These are phyloP conservation scores for Botrytis tulipae DNA, from an alignment of 2,329 filamentous ascomycete species.

Conservation along the genomic window DNA sequence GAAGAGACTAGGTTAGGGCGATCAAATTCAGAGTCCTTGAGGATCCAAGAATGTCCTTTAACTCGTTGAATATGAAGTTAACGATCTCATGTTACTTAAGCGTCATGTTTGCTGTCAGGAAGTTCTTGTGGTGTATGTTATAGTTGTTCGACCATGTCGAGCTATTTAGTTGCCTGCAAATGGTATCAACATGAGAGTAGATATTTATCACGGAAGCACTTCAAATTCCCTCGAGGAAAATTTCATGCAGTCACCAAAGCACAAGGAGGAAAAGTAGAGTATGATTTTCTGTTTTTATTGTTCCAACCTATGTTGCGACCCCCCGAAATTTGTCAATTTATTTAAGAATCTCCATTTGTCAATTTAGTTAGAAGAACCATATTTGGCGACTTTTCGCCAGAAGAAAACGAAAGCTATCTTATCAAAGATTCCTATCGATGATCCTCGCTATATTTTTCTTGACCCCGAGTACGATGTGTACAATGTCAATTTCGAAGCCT, in stretches of 20 bases:
- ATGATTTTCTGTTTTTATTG: constrained; percentile 5
- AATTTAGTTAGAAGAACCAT: background rate
- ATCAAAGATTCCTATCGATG: background rate
- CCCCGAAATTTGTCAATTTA: background rate
- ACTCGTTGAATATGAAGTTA: background rate
- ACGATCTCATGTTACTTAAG: background rate
- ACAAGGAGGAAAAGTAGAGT: background rate
- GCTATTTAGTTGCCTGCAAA: background rate
- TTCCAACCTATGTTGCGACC: background rate
- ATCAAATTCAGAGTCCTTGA: background rate
- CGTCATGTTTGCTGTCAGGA: background rate
- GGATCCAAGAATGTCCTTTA: no score
- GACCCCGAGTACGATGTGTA: background rate
- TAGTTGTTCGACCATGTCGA: background rate
- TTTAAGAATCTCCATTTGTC: background rate
- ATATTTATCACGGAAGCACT: background rate
- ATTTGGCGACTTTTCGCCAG: background rate
- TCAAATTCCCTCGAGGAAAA: background rate
- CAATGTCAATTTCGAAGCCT: background rate
- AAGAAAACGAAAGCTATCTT: background rate
- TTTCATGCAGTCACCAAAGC: background rate
- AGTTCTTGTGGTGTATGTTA: background rate
- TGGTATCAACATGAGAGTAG: background rate
- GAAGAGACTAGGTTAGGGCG: background rate
- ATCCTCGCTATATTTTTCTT: background rate